Evolutionary conservation across 2,329 filamentous ascomycete genomes (phyloP), one percentile per base, ranked within the genome.

Genomic region (Fusarium cicatricum): DNA sequence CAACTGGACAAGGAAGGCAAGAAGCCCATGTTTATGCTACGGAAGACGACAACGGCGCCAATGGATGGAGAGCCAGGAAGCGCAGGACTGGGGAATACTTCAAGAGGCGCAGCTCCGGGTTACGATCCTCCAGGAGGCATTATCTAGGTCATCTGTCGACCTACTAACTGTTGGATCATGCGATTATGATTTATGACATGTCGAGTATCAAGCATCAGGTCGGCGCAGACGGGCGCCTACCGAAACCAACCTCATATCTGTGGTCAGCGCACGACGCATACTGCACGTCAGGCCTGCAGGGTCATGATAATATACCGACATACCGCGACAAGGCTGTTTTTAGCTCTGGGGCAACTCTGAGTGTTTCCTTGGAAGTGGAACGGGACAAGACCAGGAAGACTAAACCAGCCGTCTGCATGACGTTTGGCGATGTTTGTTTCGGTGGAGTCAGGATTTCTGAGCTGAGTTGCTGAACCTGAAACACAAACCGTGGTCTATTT

Each of bases 21-120:
- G 77, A 99, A 98, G 74, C 95, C 95, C 17, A 98, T 98, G 95
- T 99, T 99, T 71, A 99, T 99, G 95, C 80, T 99, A 52, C 82
- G 95, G 52, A 87, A 87, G 74, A 87, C 83, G 29, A 85, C 83
- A 41, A 81, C 80, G 33, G 81, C 82, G 10, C 77, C 77, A 45
- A 76, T 76, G 19, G 83, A 85, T 44, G 81, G 82, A 38, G 75
- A 78, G 1, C 82, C 82, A 10, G 82, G 83, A 14, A 85, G 82
- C 59, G 83, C 82, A 7, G 83, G 83, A 11, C 71, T 85, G 21
- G 77, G 76, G 26, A 75, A 74, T 19, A 77, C 78, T 7, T 70
- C 73, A 2, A 75, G 81, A 47, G 80, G 82, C 14, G 73, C 74
- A 11, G 75, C 76, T 15, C 75, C 75, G 19, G 77, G 76, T 19